Evolutionary conservation across 1,284 basidiomycete species (phyloP), one percentile per base, ranked within the genome.

Genomic region (Cryptococcus amylolentus): DNA sequence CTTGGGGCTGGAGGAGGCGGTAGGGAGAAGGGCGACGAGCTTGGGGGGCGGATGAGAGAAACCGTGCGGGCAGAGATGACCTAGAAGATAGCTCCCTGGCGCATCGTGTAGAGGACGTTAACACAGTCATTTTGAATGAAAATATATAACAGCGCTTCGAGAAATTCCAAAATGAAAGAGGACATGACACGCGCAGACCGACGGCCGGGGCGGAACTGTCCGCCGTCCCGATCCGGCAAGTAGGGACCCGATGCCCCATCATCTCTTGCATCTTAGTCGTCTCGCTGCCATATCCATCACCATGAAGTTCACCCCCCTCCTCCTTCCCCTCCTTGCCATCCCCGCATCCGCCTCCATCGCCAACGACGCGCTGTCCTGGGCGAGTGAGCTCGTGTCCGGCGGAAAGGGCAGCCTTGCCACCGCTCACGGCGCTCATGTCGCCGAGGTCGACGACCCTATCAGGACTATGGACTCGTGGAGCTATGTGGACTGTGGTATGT

Each of bases 401-500:
- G 42, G 37, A 18, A 31, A 41, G 8, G 40, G 50, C 39, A 38
- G 51, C 31, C 42, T 40, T 18, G 42, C 51, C 26, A 45, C 40
- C 7, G 41, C 44, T 23, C 48, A 38, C 7, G 57, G 50, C 49
- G 64, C 66, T 49, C 42, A 44, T 18, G 26, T 44, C 18, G 18
- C 12, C 10, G 42, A 12, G 18, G 42, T 26, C 42, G 65, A 55
- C 51, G 70, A 65, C 1, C 59, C 63, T 16, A 63, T 76, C 20
- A 65, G 66, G 56, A 72, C 66, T 10, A 67, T 69, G 59, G 72
- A 72, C 54, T 63, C 66, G 9, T 78, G 76, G 76, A 66, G 67
- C 48, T 78, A 71, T 58, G 64, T 67, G n/a, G 74, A 78, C 62
- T 78, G 76, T 58, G 76, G 76, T 77, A 58, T 52, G 73, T 69